phyloP scores from a whole-genome alignment of 2,329 filamentous ascomycete species.

The Golovinomyces cichoracearum region DNA sequence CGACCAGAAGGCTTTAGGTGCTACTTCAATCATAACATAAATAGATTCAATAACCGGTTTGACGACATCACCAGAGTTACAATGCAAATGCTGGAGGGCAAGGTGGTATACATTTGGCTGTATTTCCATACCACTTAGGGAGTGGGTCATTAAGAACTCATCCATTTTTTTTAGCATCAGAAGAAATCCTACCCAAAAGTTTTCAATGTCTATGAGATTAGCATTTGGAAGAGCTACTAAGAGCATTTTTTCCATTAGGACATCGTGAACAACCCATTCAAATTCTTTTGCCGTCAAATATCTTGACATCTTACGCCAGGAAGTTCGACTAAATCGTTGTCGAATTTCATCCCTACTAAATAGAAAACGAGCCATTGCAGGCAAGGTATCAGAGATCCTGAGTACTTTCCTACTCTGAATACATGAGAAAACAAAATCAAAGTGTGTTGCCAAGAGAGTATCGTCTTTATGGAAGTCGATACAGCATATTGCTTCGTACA shows the following conservation, averaged over 20 bases:
- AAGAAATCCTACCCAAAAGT: constrained; percentile 56
- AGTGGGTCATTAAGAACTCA: constrained; percentile 48
- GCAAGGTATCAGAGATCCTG: constrained; percentile 48
- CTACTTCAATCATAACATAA: constrained; percentile 44
- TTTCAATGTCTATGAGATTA: constrained; percentile 28
- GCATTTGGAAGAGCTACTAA: constrained; percentile 29
- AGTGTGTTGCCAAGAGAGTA: constrained; percentile 18
- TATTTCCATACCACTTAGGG: constrained; percentile 52
- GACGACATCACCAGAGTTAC: constrained; percentile 30
- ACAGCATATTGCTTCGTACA: constrained; percentile 75
- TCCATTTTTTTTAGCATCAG: constrained; percentile 50
- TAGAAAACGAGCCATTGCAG: constrained; percentile 62
- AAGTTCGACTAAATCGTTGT: constrained; percentile 36
- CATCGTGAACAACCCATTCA: constrained; percentile 61
- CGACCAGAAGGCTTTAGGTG: constrained; percentile 64
- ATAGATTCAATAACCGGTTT: constrained; percentile 45
- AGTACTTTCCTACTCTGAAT: constrained; percentile 58
- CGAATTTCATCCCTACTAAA: constrained; percentile 45
- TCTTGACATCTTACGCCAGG: constrained; percentile 40
- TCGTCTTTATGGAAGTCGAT: constrained; percentile 40
- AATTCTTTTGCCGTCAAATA: constrained; percentile 48
- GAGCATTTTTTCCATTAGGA: constrained; percentile 39
- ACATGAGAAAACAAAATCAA: constrained; percentile 60
- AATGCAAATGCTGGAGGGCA: constrained; percentile 28
- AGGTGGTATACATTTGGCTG: constrained; percentile 45